Base-by-base conservation (phyloP, 768 basidiomycete genomes). In the Glaciozyma antarctica region DNA sequence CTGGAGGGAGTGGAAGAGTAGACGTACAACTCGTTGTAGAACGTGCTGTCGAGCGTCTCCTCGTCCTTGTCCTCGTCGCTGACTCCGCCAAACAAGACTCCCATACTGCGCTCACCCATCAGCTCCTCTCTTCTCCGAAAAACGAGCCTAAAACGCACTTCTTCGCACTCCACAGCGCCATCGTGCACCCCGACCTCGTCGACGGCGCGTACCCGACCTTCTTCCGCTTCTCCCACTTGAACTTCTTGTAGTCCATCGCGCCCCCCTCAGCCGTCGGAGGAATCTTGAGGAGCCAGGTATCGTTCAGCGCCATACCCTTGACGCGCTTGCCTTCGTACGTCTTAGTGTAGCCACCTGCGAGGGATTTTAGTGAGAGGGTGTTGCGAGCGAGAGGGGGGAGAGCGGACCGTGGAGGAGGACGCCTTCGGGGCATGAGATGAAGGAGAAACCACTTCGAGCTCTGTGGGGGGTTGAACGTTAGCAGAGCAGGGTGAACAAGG, bases 281-380 rank as follows among this genome's bases (percentile, higher is more conserved):
- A 57, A 81, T 77, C 21, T 83, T 82, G 9, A 95, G 80, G 60
- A 91, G 79, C 92, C 90, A 95, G 0, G 88, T 89, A 73, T 95
- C 90, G 22, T 90, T 88, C 9, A 93, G 80, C 78, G 88, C 90
- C n/a, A 90, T 79, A 1, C 91, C 91, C 17, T 89, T 78, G 0
- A 88, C 85, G 1, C 88, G 84, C 73, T 90, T 89, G 3, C 90
- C 89, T 73, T 92, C 91, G 71, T 92, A 93, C 76, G 90, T 87
- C 75, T 95, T 93, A 74, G 86, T 89, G 75, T 94, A 94, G 0
- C 92, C 92, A 16, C 89, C 87, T 88, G 58, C 26, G 22, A 24
- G 19, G 22, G 1, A 41, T 22, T 13, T 5, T 10, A 45, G 55
- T 24, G 34, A 38, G n/a, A 16, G 1, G 17, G 16, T 17, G 15